Evolutionary conservation across 257 asterid species (phyloP).

Genomic region (Buddleja alternifolia): DNA sequence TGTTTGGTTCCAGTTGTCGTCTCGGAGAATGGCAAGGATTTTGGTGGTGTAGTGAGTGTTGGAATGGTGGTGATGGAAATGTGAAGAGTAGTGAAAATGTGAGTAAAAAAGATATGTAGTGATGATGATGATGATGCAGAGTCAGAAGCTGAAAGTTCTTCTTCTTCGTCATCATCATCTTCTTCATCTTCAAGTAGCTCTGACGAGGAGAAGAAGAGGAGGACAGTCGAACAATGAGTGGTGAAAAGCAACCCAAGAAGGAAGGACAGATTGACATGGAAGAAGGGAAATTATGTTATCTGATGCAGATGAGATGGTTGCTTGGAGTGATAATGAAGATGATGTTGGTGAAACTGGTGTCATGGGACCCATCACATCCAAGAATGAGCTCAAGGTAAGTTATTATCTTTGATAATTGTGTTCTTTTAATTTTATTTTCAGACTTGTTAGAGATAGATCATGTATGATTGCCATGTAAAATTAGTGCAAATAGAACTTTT

Average conservation of each 20-base stretch:
- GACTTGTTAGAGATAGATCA: not conserved
- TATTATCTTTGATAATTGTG: not conserved
- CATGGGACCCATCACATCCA: constrained; percentile 63
- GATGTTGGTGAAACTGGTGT: constrained; percentile 36
- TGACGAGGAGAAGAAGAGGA: constrained; percentile 32
- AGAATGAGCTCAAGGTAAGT: constrained; percentile 69
- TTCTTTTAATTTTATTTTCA: too few relatives aligned
- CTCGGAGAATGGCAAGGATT: constrained; percentile 2
- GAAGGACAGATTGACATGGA: constrained; percentile 38
- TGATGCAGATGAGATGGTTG: constrained; percentile 64
- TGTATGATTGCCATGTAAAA: not conserved
- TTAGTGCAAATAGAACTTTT: not conserved
- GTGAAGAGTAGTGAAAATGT: constrained; percentile 22
- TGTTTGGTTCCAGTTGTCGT: not conserved
- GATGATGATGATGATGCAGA: constrained; percentile 41
- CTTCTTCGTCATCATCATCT: constrained; percentile 41
- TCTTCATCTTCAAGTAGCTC: constrained; percentile 50
- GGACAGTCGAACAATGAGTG: constrained; percentile 11
- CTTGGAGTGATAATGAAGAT: constrained; percentile 70
- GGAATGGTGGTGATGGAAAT: not conserved
- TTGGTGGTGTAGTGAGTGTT: constrained; percentile 10
- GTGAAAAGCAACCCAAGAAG: constrained; percentile 29
- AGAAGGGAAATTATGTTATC: constrained; percentile 75
- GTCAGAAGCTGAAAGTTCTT: constrained; percentile 45
- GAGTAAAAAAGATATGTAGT: constrained; percentile 36